Conservation (phyloP, 1,284 basidiomycete species). For the Phenoliferia sp. region DNA sequence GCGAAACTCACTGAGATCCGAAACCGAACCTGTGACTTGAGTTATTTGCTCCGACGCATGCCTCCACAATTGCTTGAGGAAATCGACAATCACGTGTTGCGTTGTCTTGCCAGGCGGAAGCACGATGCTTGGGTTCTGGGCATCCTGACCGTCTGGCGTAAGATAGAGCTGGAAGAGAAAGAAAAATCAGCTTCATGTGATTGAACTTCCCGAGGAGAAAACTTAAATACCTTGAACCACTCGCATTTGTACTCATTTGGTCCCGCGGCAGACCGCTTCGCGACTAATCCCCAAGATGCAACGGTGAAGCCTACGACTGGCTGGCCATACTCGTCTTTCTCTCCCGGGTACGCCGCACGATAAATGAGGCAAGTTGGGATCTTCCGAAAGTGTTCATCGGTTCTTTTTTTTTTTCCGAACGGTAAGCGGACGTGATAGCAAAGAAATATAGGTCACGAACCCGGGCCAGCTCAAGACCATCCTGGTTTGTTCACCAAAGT, state of each 20-base stretch:
- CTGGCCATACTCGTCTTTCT: no score
- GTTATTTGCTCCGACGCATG: constrained; percentile 79
- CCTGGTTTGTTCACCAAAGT: constrained; percentile 9
- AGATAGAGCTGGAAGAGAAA: constrained; percentile 23
- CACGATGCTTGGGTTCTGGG: no score
- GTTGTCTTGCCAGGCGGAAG: constrained; percentile 70
- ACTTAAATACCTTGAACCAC: constrained; percentile 29
- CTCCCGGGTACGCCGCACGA: constrained; percentile 9
- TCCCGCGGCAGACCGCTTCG: constrained; percentile 14
- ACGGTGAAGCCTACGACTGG: no score
- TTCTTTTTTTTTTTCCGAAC: neutral
- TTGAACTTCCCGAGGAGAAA: constrained; percentile 23
- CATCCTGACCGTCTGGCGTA: no score
- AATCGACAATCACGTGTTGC: constrained; percentile 69
- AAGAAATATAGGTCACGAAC: neutral
- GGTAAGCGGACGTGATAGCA: constrained; percentile 1
- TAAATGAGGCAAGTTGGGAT: constrained; percentile 26
- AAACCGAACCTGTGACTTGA: constrained; percentile 69
- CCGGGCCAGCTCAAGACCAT: constrained; percentile 26
- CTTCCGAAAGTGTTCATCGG: neutral
- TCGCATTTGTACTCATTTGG: constrained; percentile 14
- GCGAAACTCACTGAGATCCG: constrained; percentile 61
- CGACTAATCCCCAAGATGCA: constrained; percentile 27
- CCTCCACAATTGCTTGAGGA: constrained; percentile 70
- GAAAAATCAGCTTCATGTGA: constrained; percentile 21